Base-by-base conservation (phyloP, 495 filamentous ascomycete species). In the Aspergillus olivimuriae region DNA sequence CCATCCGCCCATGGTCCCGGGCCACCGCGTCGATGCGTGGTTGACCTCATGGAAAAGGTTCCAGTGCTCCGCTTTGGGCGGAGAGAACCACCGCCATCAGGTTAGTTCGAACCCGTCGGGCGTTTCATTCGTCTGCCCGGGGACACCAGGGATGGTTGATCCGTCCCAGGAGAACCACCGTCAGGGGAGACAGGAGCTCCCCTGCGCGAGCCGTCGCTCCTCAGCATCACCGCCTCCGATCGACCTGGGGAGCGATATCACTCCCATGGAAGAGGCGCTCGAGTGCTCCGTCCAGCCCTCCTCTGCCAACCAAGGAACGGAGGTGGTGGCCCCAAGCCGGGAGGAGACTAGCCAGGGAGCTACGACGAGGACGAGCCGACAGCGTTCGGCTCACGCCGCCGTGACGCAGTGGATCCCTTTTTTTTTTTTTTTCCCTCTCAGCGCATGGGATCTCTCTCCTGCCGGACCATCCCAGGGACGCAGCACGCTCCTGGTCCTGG, bases 301-400 rank as follows among this genome's bases (percentile, higher is more conserved):
- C n/a, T n/a, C n/a, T 35, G n/a, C 4, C 8, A 35, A 35, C 9
- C 8, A 35, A 18, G 2, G 10, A 2, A 8, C 10, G 16, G 17
- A 15, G 8, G 9, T 35, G 16, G 9, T 28, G 18, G 26, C 14
- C 32, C 50, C 33, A 48, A 44, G 23, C 37, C 50, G 44, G 45
- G 17, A 48, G 26, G 11, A 37, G 33, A 44, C 41, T 52, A 52
- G 41, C 37, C 21, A 44, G 20, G 33, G 30, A 32, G 19, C 6
- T 35, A 35, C 34, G 44, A 41, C 34, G 34, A 39, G 39, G 46
- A 51, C 51, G 51, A 47, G 50, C 53, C 52, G 47, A 51, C 49
- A 55, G 52, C 51, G 47, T 62, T 59, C 59, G 51, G 58, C 44
- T 46, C 55, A 56, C 55, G 50, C 61, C 58, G 55, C 56, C 47